Conservation (phyloP, 441 rosid genomes). For the Syzygium syzygioides region DNA sequence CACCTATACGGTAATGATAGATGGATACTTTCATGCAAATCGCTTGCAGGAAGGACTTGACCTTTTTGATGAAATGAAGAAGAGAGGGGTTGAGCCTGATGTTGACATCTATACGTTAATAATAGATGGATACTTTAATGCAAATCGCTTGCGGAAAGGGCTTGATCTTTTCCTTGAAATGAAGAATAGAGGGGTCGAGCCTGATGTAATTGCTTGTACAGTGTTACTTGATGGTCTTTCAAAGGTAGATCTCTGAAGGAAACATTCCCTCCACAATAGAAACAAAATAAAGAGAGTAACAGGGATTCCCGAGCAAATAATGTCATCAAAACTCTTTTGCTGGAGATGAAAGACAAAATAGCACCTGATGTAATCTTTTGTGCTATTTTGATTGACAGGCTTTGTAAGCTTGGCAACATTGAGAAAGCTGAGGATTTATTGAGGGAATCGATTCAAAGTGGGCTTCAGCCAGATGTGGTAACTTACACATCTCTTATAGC, state of each 20-base stretch:
- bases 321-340: constrained; percentile 12
- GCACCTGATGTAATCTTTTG: constrained; percentile 40
- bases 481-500: constrained; percentile 48
- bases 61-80: too few species aligned
- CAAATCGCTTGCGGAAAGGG: constrained; percentile 32
- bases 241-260: constrained; percentile 13
- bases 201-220: constrained; percentile 49
- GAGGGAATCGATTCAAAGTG: constrained; percentile 40
- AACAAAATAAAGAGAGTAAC: constrained; percentile 8
- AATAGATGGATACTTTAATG: constrained; percentile 37
- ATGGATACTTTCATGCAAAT: too few species aligned
- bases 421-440: constrained; percentile 25
- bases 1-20: too few species aligned
- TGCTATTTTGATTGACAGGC: constrained; percentile 38
- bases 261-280: neutral
- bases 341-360: constrained; percentile 27
- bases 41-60: too few species aligned
- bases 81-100: too few species aligned
- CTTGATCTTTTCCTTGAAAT: constrained; percentile 38
- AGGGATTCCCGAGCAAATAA: neutral
- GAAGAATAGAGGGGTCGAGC: constrained; percentile 49
- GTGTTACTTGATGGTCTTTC: constrained; percentile 44
- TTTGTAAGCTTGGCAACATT: constrained; percentile 32
- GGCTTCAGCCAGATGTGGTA: constrained; percentile 53
- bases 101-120: too few species aligned